Conservation (phyloP, 2,329 filamentous ascomycete genomes). For the Zymoseptoria tritici region DNA sequence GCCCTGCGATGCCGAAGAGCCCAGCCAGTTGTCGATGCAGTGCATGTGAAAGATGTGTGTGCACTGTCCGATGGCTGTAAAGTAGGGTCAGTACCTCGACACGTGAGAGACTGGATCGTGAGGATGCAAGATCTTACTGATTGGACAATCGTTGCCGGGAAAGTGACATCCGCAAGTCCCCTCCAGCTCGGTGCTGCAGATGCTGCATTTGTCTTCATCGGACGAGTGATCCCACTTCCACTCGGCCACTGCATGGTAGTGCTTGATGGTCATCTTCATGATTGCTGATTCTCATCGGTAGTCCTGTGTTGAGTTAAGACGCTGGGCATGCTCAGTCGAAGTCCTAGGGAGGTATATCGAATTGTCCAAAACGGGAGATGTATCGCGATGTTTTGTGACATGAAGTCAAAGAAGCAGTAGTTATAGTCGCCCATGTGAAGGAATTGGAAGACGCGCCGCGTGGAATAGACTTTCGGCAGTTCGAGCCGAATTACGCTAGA, state of each 20-base stretch:
- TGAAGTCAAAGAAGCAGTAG: not conserved
- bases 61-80: constrained; percentile 83
- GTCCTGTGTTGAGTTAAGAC: not conserved
- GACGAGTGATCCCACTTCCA: constrained; percentile 98
- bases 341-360: not conserved
- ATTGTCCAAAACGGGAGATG: not conserved
- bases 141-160: constrained; percentile 88
- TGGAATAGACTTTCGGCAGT: not conserved
- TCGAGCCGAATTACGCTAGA: not conserved
- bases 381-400: not conserved
- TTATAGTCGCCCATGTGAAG: not conserved
- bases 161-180: constrained; percentile 98
- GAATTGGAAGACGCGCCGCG: not conserved
- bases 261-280: constrained; percentile 94
- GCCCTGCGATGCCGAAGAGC: constrained; percentile 85
- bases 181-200: constrained; percentile 96
- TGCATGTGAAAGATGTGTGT: constrained; percentile 99
- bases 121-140: constrained; percentile 54
- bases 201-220: constrained; percentile 77
- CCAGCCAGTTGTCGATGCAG: constrained; percentile 92
- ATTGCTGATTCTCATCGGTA: constrained; percentile 7
- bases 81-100: constrained; percentile 2
- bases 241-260: constrained; percentile 89
- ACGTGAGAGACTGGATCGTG: constrained; percentile 12
- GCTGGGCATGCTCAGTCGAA: not conserved